phyloP scores from a whole-genome alignment of 2,329 filamentous ascomycete species.

The Paramyrothecium sp. region DNA sequence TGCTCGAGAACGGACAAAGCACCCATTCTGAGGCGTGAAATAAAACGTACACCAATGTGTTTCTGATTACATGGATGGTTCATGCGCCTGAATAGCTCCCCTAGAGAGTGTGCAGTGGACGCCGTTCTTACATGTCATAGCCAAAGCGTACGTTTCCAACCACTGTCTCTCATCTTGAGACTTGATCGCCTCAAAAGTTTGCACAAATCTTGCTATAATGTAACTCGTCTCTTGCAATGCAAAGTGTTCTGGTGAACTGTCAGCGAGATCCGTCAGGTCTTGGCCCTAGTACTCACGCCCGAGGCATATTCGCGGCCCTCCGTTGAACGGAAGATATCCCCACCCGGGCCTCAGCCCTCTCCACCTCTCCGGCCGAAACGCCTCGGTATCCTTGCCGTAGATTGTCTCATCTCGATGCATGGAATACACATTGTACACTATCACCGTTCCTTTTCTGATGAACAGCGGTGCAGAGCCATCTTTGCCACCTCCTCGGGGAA shows the following conservation, averaged over 20 bases:
- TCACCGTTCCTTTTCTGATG: conserved; percentile 43
- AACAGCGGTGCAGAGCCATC: conserved; percentile 47
- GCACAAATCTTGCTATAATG: conserved; percentile 30
- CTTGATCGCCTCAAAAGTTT: conserved; percentile 25
- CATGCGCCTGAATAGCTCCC: too few species aligned
- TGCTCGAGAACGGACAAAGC: too few species aligned
- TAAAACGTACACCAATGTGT: too few species aligned
- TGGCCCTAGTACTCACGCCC: conserved; percentile 30
- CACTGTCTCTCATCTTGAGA: conserved; percentile 26
- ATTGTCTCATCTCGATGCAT: conserved; percentile 36
- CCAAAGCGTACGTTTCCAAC: conserved; percentile 31
- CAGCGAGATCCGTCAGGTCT: background rate
- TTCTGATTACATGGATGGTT: too few species aligned
- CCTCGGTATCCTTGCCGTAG: conserved; percentile 33
- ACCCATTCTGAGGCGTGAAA: too few species aligned
- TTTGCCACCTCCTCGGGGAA: conserved; percentile 51
- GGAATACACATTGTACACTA: conserved; percentile 41
- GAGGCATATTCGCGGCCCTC: conserved; percentile 43
- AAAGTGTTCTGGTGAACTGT: conserved; percentile 26
- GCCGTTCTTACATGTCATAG: conserved; percentile 31
- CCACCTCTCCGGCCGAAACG: conserved; percentile 42
- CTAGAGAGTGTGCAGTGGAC: background rate
- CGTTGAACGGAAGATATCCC: conserved; percentile 45
- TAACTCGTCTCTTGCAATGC: conserved; percentile 32
- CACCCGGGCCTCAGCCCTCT: conserved; percentile 34